phyloP scores from a whole-genome alignment of 495 filamentous ascomycete species.

The Talaromyces thailandensis region DNA sequence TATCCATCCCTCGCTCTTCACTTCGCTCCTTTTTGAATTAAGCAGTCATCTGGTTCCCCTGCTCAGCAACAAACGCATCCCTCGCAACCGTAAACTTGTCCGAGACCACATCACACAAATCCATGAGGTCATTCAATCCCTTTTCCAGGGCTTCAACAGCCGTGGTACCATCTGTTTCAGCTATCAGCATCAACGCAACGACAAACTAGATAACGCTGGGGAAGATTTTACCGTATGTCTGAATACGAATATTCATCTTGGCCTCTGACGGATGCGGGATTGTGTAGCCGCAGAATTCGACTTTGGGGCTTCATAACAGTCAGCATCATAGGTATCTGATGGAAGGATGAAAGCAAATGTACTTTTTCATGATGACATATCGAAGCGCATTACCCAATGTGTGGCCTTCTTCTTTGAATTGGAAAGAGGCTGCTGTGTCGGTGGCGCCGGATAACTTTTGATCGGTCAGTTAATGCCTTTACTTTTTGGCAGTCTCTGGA shows the following conservation, averaged over 20 bases:
- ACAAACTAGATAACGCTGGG: no score
- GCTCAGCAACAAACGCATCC: conserved; percentile 48
- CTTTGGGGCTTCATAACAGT: conserved; percentile 82
- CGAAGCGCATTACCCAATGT: conserved; percentile 90
- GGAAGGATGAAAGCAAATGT: conserved; percentile 5
- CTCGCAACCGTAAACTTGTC: conserved; percentile 69
- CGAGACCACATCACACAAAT: conserved; percentile 82
- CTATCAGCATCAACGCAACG: not conserved
- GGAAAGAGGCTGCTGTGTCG: conserved; percentile 69
- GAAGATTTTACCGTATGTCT: conserved; percentile 81
- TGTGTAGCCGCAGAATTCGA: conserved; percentile 96
- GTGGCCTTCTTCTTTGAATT: conserved; percentile 87
- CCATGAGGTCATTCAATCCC: conserved; percentile 77
- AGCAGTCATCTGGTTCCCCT: conserved; percentile 27
- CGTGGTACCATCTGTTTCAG: conserved; percentile 60
- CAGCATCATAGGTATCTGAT: no score
- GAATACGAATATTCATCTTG: conserved; percentile 95
- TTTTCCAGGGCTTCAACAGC: conserved; percentile 82
- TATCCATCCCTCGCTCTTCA: not conserved
- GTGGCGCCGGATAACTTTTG: conserved; percentile 59
- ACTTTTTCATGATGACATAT: conserved; percentile 99
- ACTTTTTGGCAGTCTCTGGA: not conserved
- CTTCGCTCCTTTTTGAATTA: conserved; percentile 9
- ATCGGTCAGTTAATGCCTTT: not conserved
- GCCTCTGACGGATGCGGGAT: conserved; percentile 94